phyloP scores from a whole-genome alignment of 1,284 basidiomycete genomes.

The Violaceomyces palustris region DNA sequence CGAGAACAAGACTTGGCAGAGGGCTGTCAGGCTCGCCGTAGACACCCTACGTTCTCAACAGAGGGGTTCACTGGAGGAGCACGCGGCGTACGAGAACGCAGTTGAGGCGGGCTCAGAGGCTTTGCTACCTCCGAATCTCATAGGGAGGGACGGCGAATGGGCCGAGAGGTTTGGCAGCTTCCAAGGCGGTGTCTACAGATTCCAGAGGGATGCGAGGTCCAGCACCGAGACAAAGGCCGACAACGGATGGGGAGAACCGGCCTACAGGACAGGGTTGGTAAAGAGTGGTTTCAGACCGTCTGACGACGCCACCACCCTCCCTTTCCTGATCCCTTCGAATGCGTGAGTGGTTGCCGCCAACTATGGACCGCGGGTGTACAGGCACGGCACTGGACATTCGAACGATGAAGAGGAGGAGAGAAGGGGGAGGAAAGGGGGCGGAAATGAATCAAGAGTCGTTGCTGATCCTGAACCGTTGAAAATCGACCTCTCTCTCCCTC shows the following conservation, averaged over 20 bases:
- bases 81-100: conserved; percentile 13
- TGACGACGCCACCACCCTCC: conserved; percentile 39
- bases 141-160: conserved; percentile 12
- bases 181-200: conserved; percentile 34
- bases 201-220: conserved; percentile 19
- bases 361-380: too few relatives aligned
- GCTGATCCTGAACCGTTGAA: too few relatives aligned
- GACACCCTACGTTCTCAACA: conserved; percentile 28
- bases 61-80: conserved; percentile 19
- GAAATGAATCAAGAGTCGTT: too few relatives aligned
- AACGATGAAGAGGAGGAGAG: too few relatives aligned
- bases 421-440: too few relatives aligned
- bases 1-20: conserved; percentile 18
- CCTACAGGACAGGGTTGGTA: conserved; percentile 21
- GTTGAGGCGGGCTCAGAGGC: conserved; percentile 6
- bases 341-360: conserved; percentile 14
- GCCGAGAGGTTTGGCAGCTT: conserved; percentile 14
- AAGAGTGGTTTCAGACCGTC: conserved; percentile 35
- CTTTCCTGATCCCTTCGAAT: conserved; percentile 33
- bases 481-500: too few relatives aligned
- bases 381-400: too few relatives aligned
- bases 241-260: conserved; percentile 37
- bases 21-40: conserved; percentile 23
- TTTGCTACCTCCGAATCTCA: conserved; percentile 10
- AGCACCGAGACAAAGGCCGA: conserved; percentile 34